These are phyloP conservation scores for Candida caryicola DNA, from an alignment of 805 yeast genomes.

Conservation along the genomic window DNA sequence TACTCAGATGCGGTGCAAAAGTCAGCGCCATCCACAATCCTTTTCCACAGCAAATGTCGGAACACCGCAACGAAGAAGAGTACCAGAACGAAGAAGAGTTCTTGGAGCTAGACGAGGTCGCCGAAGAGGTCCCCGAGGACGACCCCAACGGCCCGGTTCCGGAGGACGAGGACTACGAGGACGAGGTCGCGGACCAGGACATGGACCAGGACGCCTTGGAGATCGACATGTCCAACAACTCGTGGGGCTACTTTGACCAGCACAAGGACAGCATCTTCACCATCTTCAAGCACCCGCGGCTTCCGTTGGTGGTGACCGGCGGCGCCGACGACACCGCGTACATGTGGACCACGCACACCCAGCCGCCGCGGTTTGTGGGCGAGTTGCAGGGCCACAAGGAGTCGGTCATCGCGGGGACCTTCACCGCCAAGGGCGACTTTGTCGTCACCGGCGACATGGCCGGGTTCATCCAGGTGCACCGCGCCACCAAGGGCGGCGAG, in stretches of 20 bases:
- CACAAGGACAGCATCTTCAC: conserved; percentile 87
- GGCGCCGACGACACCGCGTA: conserved; percentile 92
- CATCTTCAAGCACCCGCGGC: conserved; percentile 76
- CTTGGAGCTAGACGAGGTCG: conserved; percentile 29
- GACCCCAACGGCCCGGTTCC: conserved; percentile 32
- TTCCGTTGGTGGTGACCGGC: conserved; percentile 87
- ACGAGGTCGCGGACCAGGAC: conserved; percentile 30
- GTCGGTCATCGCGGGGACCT: conserved; percentile 80
- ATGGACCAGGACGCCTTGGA: conserved; percentile 58
- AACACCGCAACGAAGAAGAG: conserved; percentile 10
- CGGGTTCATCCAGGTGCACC: conserved; percentile 75
- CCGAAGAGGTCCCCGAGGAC: conserved; percentile 32
- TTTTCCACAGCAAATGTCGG: conserved; percentile 3
- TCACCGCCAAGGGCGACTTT: conserved; percentile 77
- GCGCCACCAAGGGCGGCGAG: conserved; percentile 73
- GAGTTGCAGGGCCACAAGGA: conserved; percentile 81
- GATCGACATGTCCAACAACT: conserved; percentile 86
- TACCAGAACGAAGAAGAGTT: conserved; percentile 27
- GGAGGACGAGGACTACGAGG: conserved; percentile 34
- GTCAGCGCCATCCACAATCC: not conserved
- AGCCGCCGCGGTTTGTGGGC: conserved; percentile 77
- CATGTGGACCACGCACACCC: conserved; percentile 88
- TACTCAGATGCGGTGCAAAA: not conserved
- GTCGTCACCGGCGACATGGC: conserved; percentile 93
- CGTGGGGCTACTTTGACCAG: conserved; percentile 82